Evolutionary conservation across 768 basidiomycete genomes (phyloP), one percentile per base, ranked within the genome.

Genomic region (Stropharia rugosoannulata): DNA sequence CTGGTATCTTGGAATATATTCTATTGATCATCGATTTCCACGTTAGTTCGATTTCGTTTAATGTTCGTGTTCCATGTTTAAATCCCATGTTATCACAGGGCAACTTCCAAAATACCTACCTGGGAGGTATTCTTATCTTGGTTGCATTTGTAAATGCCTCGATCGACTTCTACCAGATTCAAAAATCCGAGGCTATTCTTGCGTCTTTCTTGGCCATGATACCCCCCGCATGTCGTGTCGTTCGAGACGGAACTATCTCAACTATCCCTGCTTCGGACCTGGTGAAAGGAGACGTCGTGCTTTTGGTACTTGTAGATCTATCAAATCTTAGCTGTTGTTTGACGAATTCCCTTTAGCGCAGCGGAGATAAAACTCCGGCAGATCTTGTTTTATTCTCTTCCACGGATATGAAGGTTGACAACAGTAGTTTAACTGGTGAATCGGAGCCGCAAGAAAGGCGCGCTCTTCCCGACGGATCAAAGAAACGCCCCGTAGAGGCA

Each of bases 161-260:
- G 59, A 86, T 88, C 65, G 86, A 88, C 66, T 88, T 84, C 66
- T 80, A 80, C 66, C 86, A 88, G 72, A 77, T 87, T 29, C 86
- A 88, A 70, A 88, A 87, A 63, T 86, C 85, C 8, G 86, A 87
- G 64, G 84, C 85, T 38, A 88, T 88, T 60, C 74, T 88, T 4
- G 85, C 85, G 4, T 85, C 83, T 2, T 88, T 88, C 72, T 73
- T 88, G 35, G 86, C 86, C 9, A 83, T 88, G 84, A 88, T 88
- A 48, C 86, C 86, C 13, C 86, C 86, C 0, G 76, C 83, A 7
- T 87, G 84, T 63, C 83, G 78, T 40, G 84, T 84, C 25, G 71
- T 88, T 49, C 81, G 86, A 41, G 82, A 83, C 55, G 80, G 80
- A 0, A 73, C 77, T 2, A 78, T 88, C 51, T 64, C 68, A 29